Evolutionary conservation across 805 yeast genomes (phyloP).

Genomic region (Schwanniomyces occidentalis): DNA sequence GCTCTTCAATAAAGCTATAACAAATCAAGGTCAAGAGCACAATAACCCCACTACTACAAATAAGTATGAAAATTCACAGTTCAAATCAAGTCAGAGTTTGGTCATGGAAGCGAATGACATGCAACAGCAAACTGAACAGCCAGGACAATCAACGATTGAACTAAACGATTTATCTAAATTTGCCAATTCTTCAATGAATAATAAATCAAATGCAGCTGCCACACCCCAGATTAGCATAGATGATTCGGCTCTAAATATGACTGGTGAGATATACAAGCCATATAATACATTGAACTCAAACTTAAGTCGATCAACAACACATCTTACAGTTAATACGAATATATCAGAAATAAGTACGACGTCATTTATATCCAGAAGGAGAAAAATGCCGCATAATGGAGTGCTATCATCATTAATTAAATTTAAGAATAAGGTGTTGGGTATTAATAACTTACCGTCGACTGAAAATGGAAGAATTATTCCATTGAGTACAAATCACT

Average conservation of each 20-base stretch:
- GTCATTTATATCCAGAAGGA: conserved; percentile 17
- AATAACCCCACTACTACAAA: too few species aligned
- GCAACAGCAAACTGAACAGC: too few species aligned
- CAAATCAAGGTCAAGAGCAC: conserved; percentile 14
- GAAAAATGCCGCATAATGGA: conserved; percentile 12
- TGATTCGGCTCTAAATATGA: conserved; percentile 7
- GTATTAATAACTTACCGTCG: conserved; percentile 48
- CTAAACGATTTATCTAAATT: too few species aligned
- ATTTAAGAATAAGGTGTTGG: conserved; percentile 41
- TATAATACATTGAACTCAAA: conserved; percentile 11
- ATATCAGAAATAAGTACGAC: conserved; percentile 15
- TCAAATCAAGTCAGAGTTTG: too few species aligned
- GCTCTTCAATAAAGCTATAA: conserved; percentile 49
- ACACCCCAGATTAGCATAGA: conserved; percentile 25
- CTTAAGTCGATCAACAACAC: conserved; percentile 24
- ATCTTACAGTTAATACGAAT: conserved; percentile 16
- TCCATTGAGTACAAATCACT: conserved; percentile 57
- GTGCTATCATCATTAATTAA: conserved; percentile 14
- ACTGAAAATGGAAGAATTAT: conserved; percentile 72
- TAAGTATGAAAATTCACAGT: too few species aligned
- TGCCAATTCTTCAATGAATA: too few species aligned
- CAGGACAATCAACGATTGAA: too few species aligned
- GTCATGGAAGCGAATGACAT: too few species aligned
- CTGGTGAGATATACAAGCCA: conserved; percentile 7
- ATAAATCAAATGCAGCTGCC: background rate